Evolutionary conservation across 495 filamentous ascomycete species (phyloP), one percentile per base, ranked within the genome.

Genomic region (Annulohypoxylon nitens): DNA sequence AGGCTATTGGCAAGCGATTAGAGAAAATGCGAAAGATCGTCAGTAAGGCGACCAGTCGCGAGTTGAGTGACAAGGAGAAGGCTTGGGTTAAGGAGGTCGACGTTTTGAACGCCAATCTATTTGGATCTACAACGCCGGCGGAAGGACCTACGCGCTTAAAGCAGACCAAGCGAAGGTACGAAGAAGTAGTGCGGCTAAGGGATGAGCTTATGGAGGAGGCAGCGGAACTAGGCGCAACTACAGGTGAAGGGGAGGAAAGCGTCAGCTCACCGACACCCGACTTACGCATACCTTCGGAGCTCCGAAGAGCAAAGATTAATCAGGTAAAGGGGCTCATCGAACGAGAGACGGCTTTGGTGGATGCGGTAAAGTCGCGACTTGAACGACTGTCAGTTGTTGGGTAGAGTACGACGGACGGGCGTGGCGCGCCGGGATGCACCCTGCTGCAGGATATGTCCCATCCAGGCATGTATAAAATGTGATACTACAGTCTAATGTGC

Each of bases 1-100:
- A 85, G 26, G 78, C 88, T 30, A 84, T 97, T 16, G 81, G 83
- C 8, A 77, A 83, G 60, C 84, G 92, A 53, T 87, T 93, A 76
- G 92, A 95, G 63, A 82, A 80, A 2, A 69, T 97, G 61, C 75
- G 80, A 70, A 87, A 83, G 73, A 91, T 86, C 74, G 81, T 93
- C 39, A 81, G 85, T 43, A 87, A 87, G 74, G 78, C 87, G 1
- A 84, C 85, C 2, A 89, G 86, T 20, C 85, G 88, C 10, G 88
- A 91, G 61, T 81, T 97, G 41, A 94, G 91, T 78, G 90, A 92
- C 63, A 92, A 89, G 78, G 92, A 95, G 76, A 87, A 83, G 76
- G 84, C 87, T 0, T 95, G 90, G 89, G 75, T 87, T 1, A 83
- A 84, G 4, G 92, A 95, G 75, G 88, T 94, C 25, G 80, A 86